phyloP scores from a whole-genome alignment of 176 grass and related monocot species.

The Puccinellia tenuiflora region DNA sequence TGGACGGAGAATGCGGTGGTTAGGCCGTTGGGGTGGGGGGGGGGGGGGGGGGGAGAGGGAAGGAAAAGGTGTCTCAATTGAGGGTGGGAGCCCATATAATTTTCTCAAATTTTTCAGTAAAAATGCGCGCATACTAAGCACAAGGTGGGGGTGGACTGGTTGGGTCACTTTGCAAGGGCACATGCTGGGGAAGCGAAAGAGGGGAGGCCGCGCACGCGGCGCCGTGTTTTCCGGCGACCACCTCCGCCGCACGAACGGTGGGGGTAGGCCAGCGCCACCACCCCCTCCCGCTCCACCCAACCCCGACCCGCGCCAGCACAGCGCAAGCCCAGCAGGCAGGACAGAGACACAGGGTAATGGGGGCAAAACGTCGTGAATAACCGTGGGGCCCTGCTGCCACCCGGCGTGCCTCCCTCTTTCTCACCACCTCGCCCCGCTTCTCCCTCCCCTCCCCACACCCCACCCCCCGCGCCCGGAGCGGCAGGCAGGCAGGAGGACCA shows the following conservation, averaged over 20 bases:
- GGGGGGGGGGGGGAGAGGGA: no score
- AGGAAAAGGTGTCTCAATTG: no score
- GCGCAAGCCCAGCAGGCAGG: neutral
- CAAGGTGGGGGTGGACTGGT: no score
- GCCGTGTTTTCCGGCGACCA: neutral
- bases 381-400: constrained; percentile 23
- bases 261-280: neutral
- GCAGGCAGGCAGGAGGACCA: neutral
- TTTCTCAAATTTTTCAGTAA: no score
- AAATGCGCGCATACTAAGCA: no score
- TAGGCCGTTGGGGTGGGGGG: no score
- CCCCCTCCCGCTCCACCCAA: neutral
- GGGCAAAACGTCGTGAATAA: constrained; percentile 25
- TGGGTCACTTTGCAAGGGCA: no score
- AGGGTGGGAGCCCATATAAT: no score
- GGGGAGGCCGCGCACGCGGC: neutral
- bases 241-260: neutral
- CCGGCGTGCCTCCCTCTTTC: constrained; percentile 30
- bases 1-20: no score
- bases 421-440: neutral
- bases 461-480: constrained; percentile 6
- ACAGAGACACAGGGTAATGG: neutral
- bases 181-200: neutral
- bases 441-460: neutral
- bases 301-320: neutral